phyloP scores from a whole-genome alignment of 176 grass and related monocot species.

The Tuctoria greenei region DNA sequence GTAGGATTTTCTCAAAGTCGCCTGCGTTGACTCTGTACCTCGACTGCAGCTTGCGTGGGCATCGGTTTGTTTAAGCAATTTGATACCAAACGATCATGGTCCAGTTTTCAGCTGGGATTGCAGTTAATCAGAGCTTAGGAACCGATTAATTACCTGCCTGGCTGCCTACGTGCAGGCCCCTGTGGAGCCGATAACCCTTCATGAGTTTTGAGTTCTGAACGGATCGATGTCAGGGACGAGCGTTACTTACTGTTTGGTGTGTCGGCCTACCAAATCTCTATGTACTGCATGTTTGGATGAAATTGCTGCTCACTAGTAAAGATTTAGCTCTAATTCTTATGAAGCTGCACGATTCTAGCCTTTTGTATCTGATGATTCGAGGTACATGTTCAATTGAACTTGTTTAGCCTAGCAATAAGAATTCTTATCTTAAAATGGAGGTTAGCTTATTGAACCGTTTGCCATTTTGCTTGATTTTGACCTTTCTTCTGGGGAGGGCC shows the following conservation, averaged over 20 bases:
- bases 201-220: not conserved
- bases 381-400: not conserved
- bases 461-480: not conserved
- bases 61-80: not conserved
- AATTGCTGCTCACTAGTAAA: not conserved
- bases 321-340: not conserved
- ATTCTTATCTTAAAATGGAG: not conserved
- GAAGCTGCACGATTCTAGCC: not conserved
- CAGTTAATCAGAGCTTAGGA: not conserved
- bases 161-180: not conserved
- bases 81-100: not conserved
- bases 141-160: too few species aligned
- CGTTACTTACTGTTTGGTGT: not conserved
- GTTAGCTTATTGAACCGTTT: too few species aligned
- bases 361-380: not conserved
- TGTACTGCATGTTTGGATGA: slow-evolving; percentile 1
- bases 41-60: not conserved
- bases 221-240: not conserved
- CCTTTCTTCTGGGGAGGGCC: not conserved
- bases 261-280: not conserved
- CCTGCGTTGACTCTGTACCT: slow-evolving; percentile 37
- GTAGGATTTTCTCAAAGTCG: slow-evolving; percentile 6
- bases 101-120: not conserved
- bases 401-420: not conserved
- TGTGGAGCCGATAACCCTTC: not conserved